phyloP scores from a whole-genome alignment of 2,329 filamentous ascomycete genomes.

The Aspergillus vadensis region DNA sequence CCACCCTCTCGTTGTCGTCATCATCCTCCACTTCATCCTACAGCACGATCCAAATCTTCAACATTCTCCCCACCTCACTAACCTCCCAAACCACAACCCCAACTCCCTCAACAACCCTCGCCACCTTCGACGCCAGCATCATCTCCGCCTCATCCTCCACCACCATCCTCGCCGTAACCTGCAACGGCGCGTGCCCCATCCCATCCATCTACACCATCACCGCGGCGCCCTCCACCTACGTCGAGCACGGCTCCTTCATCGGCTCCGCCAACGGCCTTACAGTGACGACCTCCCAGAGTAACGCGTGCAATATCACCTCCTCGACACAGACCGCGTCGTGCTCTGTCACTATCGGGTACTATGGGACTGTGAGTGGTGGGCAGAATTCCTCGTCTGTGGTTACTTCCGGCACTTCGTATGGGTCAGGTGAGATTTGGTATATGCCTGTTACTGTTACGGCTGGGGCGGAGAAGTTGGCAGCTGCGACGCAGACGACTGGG shows the following conservation, averaged over 20 bases:
- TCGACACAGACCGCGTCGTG: not conserved
- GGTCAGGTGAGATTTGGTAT: not conserved
- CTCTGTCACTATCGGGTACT: not conserved
- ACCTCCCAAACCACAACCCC: not conserved
- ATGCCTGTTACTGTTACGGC: not conserved
- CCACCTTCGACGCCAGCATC: not conserved
- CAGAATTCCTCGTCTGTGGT: not conserved
- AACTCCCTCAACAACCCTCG: not conserved
- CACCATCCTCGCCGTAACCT: not conserved
- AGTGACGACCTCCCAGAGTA: not conserved
- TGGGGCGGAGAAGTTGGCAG: not conserved
- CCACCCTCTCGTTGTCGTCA: too few relatives aligned
- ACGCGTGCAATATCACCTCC: not conserved
- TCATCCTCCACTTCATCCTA: not conserved
- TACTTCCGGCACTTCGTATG: not conserved
- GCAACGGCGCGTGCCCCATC: not conserved
- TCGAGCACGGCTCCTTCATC: not conserved
- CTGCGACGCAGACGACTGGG: not conserved
- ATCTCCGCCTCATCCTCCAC: not conserved
- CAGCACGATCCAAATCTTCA: not conserved
- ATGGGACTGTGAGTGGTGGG: not conserved
- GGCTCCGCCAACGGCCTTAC: not conserved
- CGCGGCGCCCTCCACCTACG: not conserved
- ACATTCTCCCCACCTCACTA: not conserved
- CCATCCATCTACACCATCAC: not conserved